Conservation (phyloP, 306 rosid species). For the Pterocarpus macrocarpus region DNA sequence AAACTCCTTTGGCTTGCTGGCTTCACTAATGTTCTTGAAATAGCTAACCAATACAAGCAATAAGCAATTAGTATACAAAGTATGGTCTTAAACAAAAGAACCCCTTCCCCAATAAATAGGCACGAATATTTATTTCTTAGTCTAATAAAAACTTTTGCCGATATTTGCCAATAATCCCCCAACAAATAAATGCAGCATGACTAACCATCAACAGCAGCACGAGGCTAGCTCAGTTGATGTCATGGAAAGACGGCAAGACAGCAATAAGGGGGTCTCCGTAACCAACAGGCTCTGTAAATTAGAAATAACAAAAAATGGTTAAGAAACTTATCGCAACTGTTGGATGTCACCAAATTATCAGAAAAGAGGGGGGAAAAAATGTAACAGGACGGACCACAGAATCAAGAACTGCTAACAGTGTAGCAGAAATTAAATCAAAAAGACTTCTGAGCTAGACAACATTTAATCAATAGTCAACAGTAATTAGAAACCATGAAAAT, state of each 20-base stretch:
- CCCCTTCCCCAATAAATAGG: not conserved
- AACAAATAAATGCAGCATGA: slow-evolving; percentile 34
- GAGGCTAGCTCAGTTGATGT: slow-evolving; percentile 65
- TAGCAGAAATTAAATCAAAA: not conserved
- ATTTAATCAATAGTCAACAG: slow-evolving; percentile 3
- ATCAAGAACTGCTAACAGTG: not conserved
- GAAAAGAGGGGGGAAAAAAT: not conserved
- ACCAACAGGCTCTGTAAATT: slow-evolving; percentile 89
- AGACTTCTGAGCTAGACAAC: slow-evolving; percentile 3
- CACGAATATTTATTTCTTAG: slow-evolving; percentile 41
- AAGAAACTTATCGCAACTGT: slow-evolving; percentile 14
- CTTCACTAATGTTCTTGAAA: slow-evolving; percentile 26
- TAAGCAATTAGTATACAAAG: slow-evolving; percentile 40
- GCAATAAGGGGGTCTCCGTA: slow-evolving; percentile 89
- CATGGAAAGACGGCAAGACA: slow-evolving; percentile 87
- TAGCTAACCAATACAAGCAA: slow-evolving; percentile 30
- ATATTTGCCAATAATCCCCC: slow-evolving; percentile 24
- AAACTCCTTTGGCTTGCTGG: slow-evolving; percentile 28
- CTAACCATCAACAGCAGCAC: slow-evolving; percentile 26
- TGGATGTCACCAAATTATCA: not conserved
- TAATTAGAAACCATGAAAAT: slow-evolving; percentile 28
- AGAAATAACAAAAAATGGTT: slow-evolving; percentile 39
- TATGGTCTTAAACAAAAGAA: slow-evolving; percentile 29
- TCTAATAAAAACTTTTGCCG: slow-evolving; percentile 40
- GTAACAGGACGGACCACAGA: not conserved